phyloP scores from a whole-genome alignment of 495 filamentous ascomycete species.

The Sabuloglossum arenarium region DNA sequence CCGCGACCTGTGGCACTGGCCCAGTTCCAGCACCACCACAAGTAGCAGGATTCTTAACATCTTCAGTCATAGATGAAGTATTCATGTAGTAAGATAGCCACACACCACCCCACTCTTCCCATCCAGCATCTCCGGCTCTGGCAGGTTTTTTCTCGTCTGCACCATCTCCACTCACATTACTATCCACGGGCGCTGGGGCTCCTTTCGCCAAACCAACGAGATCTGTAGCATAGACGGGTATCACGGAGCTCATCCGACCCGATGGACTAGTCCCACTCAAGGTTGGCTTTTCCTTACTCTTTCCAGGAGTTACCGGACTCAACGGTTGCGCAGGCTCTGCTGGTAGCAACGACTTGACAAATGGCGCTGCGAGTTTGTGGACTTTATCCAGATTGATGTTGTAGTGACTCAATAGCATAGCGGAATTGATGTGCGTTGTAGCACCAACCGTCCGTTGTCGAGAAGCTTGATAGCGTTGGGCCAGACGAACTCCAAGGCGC shows the following conservation, averaged over 20 bases:
- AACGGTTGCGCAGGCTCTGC: slow-evolving; percentile 22
- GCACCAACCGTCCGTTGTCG: slow-evolving; percentile 42
- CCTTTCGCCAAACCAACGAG: slow-evolving; percentile 3
- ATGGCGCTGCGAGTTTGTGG: slow-evolving; percentile 61
- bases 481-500: slow-evolving; percentile 57
- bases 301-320: slow-evolving; percentile 27
- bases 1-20: slow-evolving; percentile 14
- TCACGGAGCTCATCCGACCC: slow-evolving; percentile 25
- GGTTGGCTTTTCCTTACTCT: slow-evolving; percentile 51
- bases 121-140: slow-evolving; percentile 35
- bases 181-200: neutral
- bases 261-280: slow-evolving; percentile 13
- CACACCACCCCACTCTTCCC: slow-evolving; percentile 51
- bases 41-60: slow-evolving; percentile 5
- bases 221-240: slow-evolving; percentile 26
- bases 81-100: slow-evolving; percentile 41
- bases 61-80: slow-evolving; percentile 7
- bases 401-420: slow-evolving; percentile 69
- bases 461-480: slow-evolving; percentile 79
- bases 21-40: neutral
- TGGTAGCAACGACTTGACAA: slow-evolving; percentile 37
- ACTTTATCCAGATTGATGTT: slow-evolving; percentile 84
- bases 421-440: slow-evolving; percentile 40
- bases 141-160: slow-evolving; percentile 18
- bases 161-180: neutral